Evolutionary conservation across 148 eudicot species (phyloP).

Genomic region (Gaultheria prostrata): DNA sequence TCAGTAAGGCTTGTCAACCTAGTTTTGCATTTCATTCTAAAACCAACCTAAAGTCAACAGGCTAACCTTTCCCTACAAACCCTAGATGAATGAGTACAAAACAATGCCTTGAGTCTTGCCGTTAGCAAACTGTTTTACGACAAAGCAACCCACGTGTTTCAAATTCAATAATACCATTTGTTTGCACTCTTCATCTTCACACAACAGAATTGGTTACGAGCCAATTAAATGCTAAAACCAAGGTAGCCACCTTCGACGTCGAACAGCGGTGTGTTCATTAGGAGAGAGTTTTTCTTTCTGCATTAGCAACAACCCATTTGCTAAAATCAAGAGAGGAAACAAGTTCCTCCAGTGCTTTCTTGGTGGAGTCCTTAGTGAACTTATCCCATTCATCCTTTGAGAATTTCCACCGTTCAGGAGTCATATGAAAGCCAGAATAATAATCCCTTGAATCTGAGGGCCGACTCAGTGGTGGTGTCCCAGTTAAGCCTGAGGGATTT

Average conservation of each 20-base stretch:
- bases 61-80: neutral
- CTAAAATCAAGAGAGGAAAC: slow-evolving; percentile 89
- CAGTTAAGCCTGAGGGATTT: slow-evolving; percentile 35
- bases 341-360: slow-evolving; percentile 73
- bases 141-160: neutral
- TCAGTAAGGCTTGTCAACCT: neutral
- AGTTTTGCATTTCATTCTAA: too few species aligned
- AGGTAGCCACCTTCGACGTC: slow-evolving; percentile 45
- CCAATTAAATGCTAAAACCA: slow-evolving; percentile 36
- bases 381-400: slow-evolving; percentile 72
- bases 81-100: neutral
- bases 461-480: slow-evolving; percentile 21
- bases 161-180: neutral
- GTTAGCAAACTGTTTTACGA: neutral
- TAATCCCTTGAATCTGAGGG: slow-evolving; percentile 47
- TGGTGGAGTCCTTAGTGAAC: slow-evolving; percentile 70
- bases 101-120: neutral
- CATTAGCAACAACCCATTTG: slow-evolving; percentile 84
- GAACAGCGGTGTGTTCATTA: slow-evolving; percentile 26
- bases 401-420: slow-evolving; percentile 54
- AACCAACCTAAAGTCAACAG: neutral
- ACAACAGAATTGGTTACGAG: neutral
- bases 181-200: neutral
- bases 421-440: slow-evolving; percentile 70
- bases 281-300: slow-evolving; percentile 80